Evolutionary conservation across 768 basidiomycete genomes (phyloP).

Genomic region (Calocybe indica): DNA sequence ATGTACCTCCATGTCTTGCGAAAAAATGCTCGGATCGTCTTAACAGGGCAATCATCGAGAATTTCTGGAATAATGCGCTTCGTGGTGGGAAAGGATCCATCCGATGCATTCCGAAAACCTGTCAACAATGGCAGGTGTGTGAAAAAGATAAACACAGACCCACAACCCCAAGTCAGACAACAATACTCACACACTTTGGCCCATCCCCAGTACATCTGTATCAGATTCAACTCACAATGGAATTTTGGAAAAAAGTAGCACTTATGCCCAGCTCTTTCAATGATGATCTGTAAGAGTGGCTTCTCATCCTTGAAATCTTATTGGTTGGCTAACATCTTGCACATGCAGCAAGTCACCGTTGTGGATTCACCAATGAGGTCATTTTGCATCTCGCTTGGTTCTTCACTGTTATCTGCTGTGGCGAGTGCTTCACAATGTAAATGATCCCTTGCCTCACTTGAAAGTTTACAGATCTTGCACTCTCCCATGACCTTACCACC

Average conservation of each 20-base stretch:
- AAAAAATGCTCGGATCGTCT: constrained; percentile 10
- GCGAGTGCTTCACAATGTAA: constrained; percentile 4
- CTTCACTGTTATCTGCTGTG: constrained; percentile 3
- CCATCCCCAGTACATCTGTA: constrained; percentile 6
- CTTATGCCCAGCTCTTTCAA: constrained; percentile 11
- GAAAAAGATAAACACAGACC: too few relatives aligned
- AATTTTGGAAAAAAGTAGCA: constrained; percentile 9
- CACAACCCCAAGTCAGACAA: too few relatives aligned
- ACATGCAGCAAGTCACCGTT: constrained; percentile 15
- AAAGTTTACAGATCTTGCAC: constrained; percentile 3
- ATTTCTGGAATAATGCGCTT: constrained; percentile 11
- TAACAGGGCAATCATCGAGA: constrained; percentile 4
- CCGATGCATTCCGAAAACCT: constrained; percentile 8
- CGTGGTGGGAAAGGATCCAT: constrained; percentile 11
- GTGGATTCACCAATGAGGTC: constrained; percentile 2
- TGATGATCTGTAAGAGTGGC: constrained; percentile 10
- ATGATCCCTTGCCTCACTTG: constrained; percentile 1
- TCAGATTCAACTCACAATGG: constrained; percentile 9
- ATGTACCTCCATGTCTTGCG: constrained; percentile 12
- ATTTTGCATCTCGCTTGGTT: background rate
- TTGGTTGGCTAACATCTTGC: constrained; percentile 10
- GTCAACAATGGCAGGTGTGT: background rate
- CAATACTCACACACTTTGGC: background rate
- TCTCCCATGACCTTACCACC: constrained; percentile 1
- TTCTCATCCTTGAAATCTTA: constrained; percentile 13